These are phyloP conservation scores for Penicillium polonicum DNA, from an alignment of 2,329 filamentous ascomycete genomes.

Conservation along the genomic window DNA sequence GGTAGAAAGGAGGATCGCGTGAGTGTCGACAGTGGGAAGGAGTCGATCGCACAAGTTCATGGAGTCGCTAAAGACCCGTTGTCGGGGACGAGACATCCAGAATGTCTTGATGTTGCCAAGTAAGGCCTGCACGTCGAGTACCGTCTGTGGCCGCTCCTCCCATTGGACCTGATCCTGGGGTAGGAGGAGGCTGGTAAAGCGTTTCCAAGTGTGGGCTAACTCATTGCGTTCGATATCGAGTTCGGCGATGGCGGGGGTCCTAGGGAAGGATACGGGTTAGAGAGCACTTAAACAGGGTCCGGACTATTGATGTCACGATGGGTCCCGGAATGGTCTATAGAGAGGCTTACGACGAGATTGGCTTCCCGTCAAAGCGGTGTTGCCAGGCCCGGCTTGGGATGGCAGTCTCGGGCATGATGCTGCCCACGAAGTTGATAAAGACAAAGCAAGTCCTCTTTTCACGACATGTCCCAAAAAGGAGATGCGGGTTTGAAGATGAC, in stretches of 20 bases:
- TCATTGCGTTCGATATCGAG: conserved; percentile 43
- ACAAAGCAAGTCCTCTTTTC: conserved; percentile 6
- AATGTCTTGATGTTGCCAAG: conserved; percentile 28
- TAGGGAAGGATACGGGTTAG: conserved; percentile 10
- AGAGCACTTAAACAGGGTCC: neutral
- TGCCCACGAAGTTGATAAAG: conserved; percentile 10
- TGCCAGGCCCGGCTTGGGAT: conserved; percentile 20
- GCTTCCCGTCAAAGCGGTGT: conserved; percentile 32
- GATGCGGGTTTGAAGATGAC: conserved; percentile 12
- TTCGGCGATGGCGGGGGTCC: conserved; percentile 31
- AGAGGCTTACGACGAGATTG: conserved; percentile 28
- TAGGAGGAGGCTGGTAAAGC: conserved; percentile 33
- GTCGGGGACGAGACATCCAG: conserved; percentile 31
- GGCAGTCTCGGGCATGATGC: conserved; percentile 22
- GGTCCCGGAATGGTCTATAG: neutral
- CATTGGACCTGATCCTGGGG: conserved; percentile 30
- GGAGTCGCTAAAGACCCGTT: conserved; percentile 27
- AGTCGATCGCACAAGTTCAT: conserved; percentile 31
- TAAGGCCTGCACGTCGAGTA: conserved; percentile 30
- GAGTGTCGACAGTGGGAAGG: conserved; percentile 30
- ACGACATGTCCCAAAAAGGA: conserved; percentile 18
- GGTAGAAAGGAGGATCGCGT: conserved; percentile 26
- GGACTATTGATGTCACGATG: neutral
- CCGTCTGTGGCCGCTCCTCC: conserved; percentile 29
- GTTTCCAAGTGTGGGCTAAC: conserved; percentile 38